Percentiles rank a stretch among this genome's conserved stretches.
phyloP scores from a whole-genome alignment of 495 filamentous ascomycete genomes.

The Hypoxylon cercidicola region DNA sequence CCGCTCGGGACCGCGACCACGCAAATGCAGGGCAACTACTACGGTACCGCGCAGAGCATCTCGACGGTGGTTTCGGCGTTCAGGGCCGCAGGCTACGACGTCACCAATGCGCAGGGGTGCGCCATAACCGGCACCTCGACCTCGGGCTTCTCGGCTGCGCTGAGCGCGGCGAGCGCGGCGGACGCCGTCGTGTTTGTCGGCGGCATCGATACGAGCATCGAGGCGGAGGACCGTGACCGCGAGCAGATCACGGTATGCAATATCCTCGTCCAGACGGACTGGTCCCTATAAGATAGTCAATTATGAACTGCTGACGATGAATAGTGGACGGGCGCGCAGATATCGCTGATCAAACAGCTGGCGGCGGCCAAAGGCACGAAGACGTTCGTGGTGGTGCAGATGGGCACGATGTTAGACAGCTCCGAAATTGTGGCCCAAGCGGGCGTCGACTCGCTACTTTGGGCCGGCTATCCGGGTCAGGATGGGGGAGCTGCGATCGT shows the following conservation, averaged over 20 bases:
- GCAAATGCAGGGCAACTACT: slow-evolving; percentile 72
- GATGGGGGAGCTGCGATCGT: slow-evolving; percentile 64
- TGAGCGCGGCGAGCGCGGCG: slow-evolving; percentile 49
- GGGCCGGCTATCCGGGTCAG: slow-evolving; percentile 66
- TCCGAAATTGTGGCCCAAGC: slow-evolving; percentile 58
- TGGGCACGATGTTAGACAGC: slow-evolving; percentile 67
- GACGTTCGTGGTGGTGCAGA: slow-evolving; percentile 55
- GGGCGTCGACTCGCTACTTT: slow-evolving; percentile 64
- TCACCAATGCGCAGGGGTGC: slow-evolving; percentile 61
- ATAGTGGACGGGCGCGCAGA: slow-evolving; percentile 58
- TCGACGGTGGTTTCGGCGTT: slow-evolving; percentile 63
- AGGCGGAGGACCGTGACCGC: slow-evolving; percentile 54
- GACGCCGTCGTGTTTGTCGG: slow-evolving; percentile 58
- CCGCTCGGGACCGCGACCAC: slow-evolving; percentile 68
- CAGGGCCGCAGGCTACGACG: slow-evolving; percentile 53
- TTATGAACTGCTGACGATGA: no score
- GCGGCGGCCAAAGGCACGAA: slow-evolving; percentile 50
- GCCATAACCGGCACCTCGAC: slow-evolving; percentile 55
- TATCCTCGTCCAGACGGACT: no score
- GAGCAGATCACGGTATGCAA: slow-evolving; percentile 52
- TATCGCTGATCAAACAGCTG: slow-evolving; percentile 53
- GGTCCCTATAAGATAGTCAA: no score
- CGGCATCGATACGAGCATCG: slow-evolving; percentile 55
- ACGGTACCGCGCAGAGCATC: slow-evolving; percentile 65
- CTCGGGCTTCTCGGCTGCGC: slow-evolving; percentile 47